These are phyloP conservation scores for Leccinum variicolor DNA, from an alignment of 768 basidiomycete species.

Conservation along the genomic window DNA sequence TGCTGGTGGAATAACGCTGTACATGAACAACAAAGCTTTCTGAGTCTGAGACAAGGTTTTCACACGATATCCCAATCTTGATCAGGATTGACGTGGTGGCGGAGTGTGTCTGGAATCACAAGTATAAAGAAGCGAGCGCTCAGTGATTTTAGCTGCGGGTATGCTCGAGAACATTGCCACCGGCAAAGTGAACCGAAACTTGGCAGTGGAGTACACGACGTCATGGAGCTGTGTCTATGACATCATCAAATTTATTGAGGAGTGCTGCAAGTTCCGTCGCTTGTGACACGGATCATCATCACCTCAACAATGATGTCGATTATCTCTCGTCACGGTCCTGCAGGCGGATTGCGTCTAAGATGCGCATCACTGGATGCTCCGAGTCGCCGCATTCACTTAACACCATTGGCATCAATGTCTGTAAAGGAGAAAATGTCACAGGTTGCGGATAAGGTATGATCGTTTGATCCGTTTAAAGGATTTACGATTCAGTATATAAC, in stretches of 20 bases:
- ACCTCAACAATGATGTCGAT: background rate
- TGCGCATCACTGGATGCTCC: background rate
- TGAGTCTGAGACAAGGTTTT: background rate
- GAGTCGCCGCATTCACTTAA: constrained; percentile 27
- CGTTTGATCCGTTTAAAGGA: background rate
- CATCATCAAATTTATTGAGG: constrained; percentile 2
- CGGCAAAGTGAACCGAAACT: background rate
- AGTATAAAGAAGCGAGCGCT: background rate
- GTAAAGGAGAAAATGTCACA: constrained; percentile 39
- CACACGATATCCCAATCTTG: background rate
- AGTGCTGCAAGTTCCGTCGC: background rate
- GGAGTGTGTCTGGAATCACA: background rate
- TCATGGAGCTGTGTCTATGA: constrained; percentile 5
- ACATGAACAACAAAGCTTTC: background rate
- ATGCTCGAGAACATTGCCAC: background rate
- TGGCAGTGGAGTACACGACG: background rate
- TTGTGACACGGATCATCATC: background rate
- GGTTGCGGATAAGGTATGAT: constrained; percentile 36
- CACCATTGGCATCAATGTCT: constrained; percentile 31
- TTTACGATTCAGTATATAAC: background rate
- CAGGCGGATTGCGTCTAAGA: background rate
- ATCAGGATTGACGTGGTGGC: background rate
- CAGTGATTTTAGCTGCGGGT: background rate
- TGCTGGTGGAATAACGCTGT: background rate
- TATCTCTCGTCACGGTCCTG: background rate